These are phyloP conservation scores for Spathaspora hagerdaliae DNA, from an alignment of 805 yeast genomes.

Conservation along the genomic window DNA sequence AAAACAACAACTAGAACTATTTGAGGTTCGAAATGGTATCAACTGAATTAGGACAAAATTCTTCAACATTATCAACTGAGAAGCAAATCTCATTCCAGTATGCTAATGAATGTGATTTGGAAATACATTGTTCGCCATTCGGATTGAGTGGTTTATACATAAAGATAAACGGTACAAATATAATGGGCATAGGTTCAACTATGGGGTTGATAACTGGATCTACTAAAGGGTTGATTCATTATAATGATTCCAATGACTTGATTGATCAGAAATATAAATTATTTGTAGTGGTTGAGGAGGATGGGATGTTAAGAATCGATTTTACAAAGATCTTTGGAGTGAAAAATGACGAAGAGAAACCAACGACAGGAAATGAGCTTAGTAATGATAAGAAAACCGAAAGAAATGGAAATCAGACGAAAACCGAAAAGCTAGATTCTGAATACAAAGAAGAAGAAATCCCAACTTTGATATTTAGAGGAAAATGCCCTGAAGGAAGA, in stretches of 20 bases:
- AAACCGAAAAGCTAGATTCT: slow-evolving; percentile 13
- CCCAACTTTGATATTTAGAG: slow-evolving; percentile 49
- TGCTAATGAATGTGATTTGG: slow-evolving; percentile 49
- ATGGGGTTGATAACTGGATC: slow-evolving; percentile 55
- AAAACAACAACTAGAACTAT: too few relatives aligned
- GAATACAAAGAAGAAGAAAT: slow-evolving; percentile 33
- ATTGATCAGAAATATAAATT: slow-evolving; percentile 45
- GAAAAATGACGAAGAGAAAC: slow-evolving; percentile 7
- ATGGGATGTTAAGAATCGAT: slow-evolving; percentile 45
- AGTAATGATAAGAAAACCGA: background rate
- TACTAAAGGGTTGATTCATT: slow-evolving; percentile 46
- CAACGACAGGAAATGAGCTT: background rate
- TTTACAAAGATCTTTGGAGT: slow-evolving; percentile 43
- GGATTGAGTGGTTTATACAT: slow-evolving; percentile 51
- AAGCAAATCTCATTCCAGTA: slow-evolving; percentile 31
- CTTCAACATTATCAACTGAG: background rate
- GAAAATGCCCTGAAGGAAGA: slow-evolving; percentile 49
- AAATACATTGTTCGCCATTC: slow-evolving; percentile 54
- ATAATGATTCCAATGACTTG: slow-evolving; percentile 45
- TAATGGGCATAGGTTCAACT: slow-evolving; percentile 53
- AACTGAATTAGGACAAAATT: background rate
- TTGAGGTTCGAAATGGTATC: background rate
- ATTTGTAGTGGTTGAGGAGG: slow-evolving; percentile 45
- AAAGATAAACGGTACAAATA: slow-evolving; percentile 43
- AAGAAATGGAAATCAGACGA: slow-evolving; percentile 4